A percentile compares a stretch with the other conserved stretches of the same genome.
Evolutionary conservation across 352 stramenopile species (phyloP).

Genomic region (Globisporangium okanoganense): DNA sequence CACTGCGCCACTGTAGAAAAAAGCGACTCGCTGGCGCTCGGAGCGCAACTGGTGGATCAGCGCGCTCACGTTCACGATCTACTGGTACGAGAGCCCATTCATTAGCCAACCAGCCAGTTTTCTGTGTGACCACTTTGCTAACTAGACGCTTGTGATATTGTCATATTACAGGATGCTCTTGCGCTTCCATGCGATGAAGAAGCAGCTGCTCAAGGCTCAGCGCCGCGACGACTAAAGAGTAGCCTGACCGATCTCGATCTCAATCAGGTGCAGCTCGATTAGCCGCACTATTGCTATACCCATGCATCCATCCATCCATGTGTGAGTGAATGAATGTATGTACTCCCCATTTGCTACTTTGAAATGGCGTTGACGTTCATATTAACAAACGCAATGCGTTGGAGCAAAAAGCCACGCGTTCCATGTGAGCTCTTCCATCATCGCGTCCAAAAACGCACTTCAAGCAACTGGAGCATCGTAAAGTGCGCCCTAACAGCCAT

Average conservation of each 20-base stretch:
- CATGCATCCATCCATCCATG: background rate
- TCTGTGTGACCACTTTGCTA: background rate
- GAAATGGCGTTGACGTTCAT: background rate
- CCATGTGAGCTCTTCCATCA: background rate
- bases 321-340: background rate
- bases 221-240: slow-evolving; percentile 50
- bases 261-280: background rate
- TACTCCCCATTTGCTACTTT: background rate
- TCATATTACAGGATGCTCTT: slow-evolving; percentile 53
- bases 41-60: slow-evolving; percentile 87
- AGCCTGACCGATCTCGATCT: background rate
- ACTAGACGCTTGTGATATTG: background rate
- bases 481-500: background rate
- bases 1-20: slow-evolving; percentile 34
- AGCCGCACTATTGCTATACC: background rate
- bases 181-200: slow-evolving; percentile 79
- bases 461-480: background rate
- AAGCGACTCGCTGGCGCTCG: slow-evolving; percentile 66
- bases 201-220: slow-evolving; percentile 62
- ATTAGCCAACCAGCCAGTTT: background rate
- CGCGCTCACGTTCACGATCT: slow-evolving; percentile 80
- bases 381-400: background rate
- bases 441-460: background rate
- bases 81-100: slow-evolving; percentile 42
- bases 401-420: background rate